Conservation (phyloP, 768 basidiomycete genomes). For the Ephemerocybe angulata region DNA sequence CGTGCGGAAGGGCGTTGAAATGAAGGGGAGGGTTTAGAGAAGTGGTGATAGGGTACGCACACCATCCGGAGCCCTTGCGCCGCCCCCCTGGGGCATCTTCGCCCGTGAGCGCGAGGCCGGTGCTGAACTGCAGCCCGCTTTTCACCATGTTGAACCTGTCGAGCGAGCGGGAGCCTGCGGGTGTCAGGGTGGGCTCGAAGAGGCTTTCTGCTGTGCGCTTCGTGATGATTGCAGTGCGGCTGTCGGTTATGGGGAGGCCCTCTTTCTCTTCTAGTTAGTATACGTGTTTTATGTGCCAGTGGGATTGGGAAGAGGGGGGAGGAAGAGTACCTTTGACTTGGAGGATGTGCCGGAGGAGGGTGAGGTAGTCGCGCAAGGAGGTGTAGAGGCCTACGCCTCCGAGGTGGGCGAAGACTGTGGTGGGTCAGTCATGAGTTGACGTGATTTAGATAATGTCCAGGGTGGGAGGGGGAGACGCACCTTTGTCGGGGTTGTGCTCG, state of each 20-base stretch:
- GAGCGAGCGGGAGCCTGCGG: conserved; percentile 4
- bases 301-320: neutral
- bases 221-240: conserved; percentile 21
- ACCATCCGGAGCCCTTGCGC: conserved; percentile 22
- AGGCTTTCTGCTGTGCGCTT: conserved; percentile 9
- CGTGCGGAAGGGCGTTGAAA: too few species aligned
- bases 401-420: conserved; percentile 21
- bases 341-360: conserved; percentile 29
- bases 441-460: neutral
- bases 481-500: conserved; percentile 24
- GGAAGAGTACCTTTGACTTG: conserved; percentile 22
- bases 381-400: conserved; percentile 28
- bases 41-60: conserved; percentile 5
- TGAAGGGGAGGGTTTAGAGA: too few species aligned
- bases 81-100: conserved; percentile 19
- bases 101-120: conserved; percentile 17
- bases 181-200: conserved; percentile 17
- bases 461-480: conserved; percentile 9
- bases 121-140: conserved; percentile 17
- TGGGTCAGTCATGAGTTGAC: neutral
- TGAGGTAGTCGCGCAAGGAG: conserved; percentile 28
- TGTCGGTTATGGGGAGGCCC: conserved; percentile 9
- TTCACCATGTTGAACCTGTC: neutral
- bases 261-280: too few species aligned
- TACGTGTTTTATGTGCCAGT: neutral